These are phyloP conservation scores for Eucalyptus pumila DNA, from an alignment of 345 rosid genomes.

Conservation along the genomic window DNA sequence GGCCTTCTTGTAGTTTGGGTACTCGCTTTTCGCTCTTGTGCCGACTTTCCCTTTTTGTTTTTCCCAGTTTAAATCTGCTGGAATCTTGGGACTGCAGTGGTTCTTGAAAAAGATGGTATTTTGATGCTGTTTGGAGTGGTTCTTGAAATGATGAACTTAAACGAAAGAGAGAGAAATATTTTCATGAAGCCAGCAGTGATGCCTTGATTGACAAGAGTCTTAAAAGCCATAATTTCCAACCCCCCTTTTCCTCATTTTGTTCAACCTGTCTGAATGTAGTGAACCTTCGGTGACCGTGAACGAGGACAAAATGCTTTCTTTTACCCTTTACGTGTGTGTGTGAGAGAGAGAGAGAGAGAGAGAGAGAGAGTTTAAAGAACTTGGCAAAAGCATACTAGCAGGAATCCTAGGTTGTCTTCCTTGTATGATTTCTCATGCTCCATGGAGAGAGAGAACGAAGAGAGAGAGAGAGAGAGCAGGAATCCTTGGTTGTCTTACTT, in stretches of 20 bases:
- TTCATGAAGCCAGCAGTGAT: not conserved
- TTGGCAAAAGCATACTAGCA: not conserved
- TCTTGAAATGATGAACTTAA: not conserved
- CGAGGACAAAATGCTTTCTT: not conserved
- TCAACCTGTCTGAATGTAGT: not conserved
- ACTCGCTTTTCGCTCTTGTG: not conserved
- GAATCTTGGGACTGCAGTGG: not conserved
- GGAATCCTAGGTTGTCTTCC: not conserved
- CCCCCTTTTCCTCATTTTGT: not conserved
- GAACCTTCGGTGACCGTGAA: not conserved
- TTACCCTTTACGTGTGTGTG: not conserved
- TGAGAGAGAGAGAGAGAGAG: not conserved
- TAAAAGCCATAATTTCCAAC: not conserved
- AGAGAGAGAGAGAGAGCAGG: not conserved
- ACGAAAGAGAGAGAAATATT: not conserved
- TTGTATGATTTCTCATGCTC: not conserved
- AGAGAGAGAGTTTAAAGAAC: not conserved
- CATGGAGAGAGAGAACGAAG: not conserved
- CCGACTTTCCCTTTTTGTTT: not conserved
- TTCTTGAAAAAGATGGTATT: not conserved
- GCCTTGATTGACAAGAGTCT: not conserved
- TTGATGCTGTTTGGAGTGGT: not conserved
- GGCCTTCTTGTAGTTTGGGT: conserved; percentile 82
- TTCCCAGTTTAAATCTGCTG: not conserved
- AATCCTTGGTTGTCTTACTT: not conserved